Base-by-base conservation (phyloP, 2,329 filamentous ascomycete species). In the Triangularia setosa region DNA sequence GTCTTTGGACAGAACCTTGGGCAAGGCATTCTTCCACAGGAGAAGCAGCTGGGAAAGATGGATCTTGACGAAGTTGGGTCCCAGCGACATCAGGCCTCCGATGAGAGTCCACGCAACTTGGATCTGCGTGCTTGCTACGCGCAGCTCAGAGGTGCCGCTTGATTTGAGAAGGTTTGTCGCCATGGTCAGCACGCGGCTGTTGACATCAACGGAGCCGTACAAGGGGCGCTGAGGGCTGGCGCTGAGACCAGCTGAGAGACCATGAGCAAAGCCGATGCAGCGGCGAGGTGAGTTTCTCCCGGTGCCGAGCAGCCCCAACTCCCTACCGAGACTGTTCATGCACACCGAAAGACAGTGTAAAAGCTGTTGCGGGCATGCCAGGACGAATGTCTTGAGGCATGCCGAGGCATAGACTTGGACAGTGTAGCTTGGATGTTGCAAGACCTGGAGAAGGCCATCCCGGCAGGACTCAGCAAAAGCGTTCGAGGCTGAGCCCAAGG, bases 41-140 rank as follows among this genome's bases (percentile, higher is more conserved):
- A 99, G 80, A 63, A 99, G 87, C 23, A 99, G 83, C 73, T 99
- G 95, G 2, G 93, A 94, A 7, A 99, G 84, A 77, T 99, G 95
- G 24, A 98, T 98, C 78, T 99, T 99, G 76, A 98, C 94, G 75
- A 99, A 99, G 75, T 97, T 98, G 3, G 95, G 94, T 0, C 95
- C 95, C 0, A 99, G 84, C 0, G 93, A 93, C 94, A 98, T 98
- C 62, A 99, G 80, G 0, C 96, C 95, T 40, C 96, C 95, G 56
- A 99, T 96, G 64, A 99, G 81, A 57, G 96, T 96, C 94, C 95
- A 99, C 4, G 95, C 95, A 2, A 99, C 93, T 74, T 99, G 95
- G 24, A 99, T 93, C 73, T 99, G 95, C 1, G 93, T 97, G 72
- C 92, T 92, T 6, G 95, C 96, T 35, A 95, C 88, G 27, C 94